Base-by-base conservation (phyloP, 257 asterid genomes). In the Scutellaria baicalensis region DNA sequence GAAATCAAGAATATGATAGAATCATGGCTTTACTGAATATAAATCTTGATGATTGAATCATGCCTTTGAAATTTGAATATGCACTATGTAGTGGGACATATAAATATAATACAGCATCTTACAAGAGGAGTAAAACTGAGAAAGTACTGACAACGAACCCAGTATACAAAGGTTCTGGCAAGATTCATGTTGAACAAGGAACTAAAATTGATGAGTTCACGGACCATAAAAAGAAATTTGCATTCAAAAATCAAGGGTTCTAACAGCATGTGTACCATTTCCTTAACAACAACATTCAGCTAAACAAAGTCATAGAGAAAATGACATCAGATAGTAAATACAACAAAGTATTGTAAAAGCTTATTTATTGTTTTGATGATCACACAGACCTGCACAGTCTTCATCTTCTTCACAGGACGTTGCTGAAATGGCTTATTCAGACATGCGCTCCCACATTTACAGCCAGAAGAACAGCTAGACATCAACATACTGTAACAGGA, bases 341-440 rank as follows among this genome's bases (percentile, higher is more conserved):
- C 45, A 14, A 49, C 4, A 12, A 54, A 49, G 36, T 43, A 48
- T 38, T 33, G 14, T 31, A 44, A 45, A 0, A 55, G 48, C 40
- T 54, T 16, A 16, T 56, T 60, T 65, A 42, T 55, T 42, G 69
- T 59, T 27, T 60, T 3, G 47, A 75, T 33, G 12, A 62, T 42
- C 10, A 38, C 72, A 60, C 23, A 33, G 51, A 91, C 99, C 99
- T 83, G 82, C 69, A 91, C 96, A 55, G 80, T 74, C 80, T 86
- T 87, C 96, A 93, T 79, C 96, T 89, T 89, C 84, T 91, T 91
- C 81, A 77, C 79, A 5, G 91, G 87, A 75, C 97, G 86, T 74
- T 85, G 95, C 56, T 93, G 96, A 80, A 93, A 91, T 59, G 99
- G 96, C 81, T 88, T 93, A 79, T 93, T 93, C 70, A 89, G 68